These are phyloP conservation scores for Vickermania ingenoplastis DNA, from an alignment of 208 protist species.

Conservation along the genomic window DNA sequence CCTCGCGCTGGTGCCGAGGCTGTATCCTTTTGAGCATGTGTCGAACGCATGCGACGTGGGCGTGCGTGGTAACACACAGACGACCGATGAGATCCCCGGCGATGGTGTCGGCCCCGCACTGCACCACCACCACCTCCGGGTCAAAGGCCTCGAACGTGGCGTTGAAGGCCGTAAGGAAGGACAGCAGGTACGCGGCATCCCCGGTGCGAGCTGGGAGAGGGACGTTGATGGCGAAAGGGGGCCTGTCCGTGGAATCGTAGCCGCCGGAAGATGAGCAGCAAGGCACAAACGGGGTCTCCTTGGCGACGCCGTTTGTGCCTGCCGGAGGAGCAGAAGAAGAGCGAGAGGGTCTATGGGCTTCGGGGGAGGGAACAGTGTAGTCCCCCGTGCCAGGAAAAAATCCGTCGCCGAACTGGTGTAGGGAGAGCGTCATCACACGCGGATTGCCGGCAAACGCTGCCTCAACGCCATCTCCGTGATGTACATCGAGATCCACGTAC, in stretches of 20 bases:
- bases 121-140: conserved; percentile 96
- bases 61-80: conserved; percentile 93
- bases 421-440: conserved; percentile 99
- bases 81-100: conserved; percentile 94
- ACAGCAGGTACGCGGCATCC: conserved; percentile 89
- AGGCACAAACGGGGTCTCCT: no score
- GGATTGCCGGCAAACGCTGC: conserved; percentile 98
- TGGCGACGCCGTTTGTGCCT: conserved; percentile 41
- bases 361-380: conserved; percentile 8
- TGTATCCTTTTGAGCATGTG: no score
- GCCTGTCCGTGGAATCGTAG: no score
- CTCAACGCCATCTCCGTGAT: conserved; percentile 99
- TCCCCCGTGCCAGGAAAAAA: conserved; percentile 98
- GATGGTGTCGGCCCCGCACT: conserved; percentile 98
- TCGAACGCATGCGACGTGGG: conserved; percentile 93
- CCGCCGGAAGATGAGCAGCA: no score
- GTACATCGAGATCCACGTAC: conserved; percentile 99
- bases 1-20: conserved; percentile 66
- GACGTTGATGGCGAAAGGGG: conserved; percentile 87
- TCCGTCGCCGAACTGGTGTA: conserved; percentile 97
- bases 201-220: conserved; percentile 93
- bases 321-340: conserved; percentile 15
- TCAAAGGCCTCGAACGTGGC: conserved; percentile 93
- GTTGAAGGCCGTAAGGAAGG: conserved; percentile 93
- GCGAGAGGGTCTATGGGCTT: conserved; percentile 4